Evolutionary conservation across 2,329 filamentous ascomycete genomes (phyloP), one percentile per base, ranked within the genome.

Genomic region (Penicillium sp.): DNA sequence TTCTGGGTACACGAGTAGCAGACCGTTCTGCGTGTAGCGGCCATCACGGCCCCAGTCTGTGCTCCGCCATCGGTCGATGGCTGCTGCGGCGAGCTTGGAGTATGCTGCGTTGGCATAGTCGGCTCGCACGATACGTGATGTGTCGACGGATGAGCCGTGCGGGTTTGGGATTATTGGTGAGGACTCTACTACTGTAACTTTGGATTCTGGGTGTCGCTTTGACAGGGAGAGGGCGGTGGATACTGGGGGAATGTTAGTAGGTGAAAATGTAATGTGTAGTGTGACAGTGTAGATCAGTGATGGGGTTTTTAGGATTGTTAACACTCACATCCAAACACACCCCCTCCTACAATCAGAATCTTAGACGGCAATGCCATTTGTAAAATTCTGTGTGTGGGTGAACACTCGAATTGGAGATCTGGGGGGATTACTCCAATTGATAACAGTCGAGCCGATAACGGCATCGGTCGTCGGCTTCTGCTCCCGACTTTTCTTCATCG

Each of bases 101-200:
- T 97, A 97, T 23, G 87, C 83, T 0, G 84, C 78, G 69, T 93
- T 87, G 6, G 90, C 87, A 70, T 97, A 97, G 80, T 97, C 93
- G 38, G 87, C 82, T 35, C 85, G 81, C 49, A 88, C 79, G 63
- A 87, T 87, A 55, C 85, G 83, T 23, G 82, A 86, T 45, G 79
- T 79, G 70, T 88, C 85, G 60, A 86, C 81, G 61, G 81, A 84
- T 12, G 83, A 82, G 53, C 81, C 83, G 67, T 86, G 81, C 2
- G 82, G 81, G 51, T 84, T 81, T 23, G 84, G 85, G 55, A 86
- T 85, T 36, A 67, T 72, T 2, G 80, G 73, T 21, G 81, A 78
- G 25, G 82, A 77, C 63, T 88, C 85, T 54, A 88, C 71, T 35
- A 88, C 71, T 7, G 83, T 86, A 60, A 88, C 82, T 43, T 77